Conservation (phyloP, 805 yeast genomes). For the Candida loeiensis region DNA sequence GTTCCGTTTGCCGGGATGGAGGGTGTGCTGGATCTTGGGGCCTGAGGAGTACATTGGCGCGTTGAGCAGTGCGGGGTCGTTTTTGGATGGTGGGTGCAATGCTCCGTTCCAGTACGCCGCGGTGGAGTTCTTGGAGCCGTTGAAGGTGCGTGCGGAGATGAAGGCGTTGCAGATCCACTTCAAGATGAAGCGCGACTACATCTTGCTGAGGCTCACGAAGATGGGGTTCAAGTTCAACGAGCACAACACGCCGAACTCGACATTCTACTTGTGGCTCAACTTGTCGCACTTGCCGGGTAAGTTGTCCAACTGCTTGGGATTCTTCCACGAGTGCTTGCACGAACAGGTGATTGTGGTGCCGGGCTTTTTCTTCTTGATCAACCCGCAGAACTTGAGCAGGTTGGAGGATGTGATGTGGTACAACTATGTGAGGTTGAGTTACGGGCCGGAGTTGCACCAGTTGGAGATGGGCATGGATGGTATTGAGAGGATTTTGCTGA, state of each 20-base stretch:
- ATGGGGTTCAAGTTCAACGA: slow-evolving; percentile 53
- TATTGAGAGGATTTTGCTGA: slow-evolving; percentile 45
- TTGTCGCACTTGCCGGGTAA: slow-evolving; percentile 53
- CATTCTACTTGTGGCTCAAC: slow-evolving; percentile 60
- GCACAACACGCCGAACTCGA: slow-evolving; percentile 49
- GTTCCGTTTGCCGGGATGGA: slow-evolving; percentile 62
- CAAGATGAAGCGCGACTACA: slow-evolving; percentile 54
- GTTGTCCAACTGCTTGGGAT: slow-evolving; percentile 54
- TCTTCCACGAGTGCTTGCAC: slow-evolving; percentile 60
- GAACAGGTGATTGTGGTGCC: slow-evolving; percentile 60
- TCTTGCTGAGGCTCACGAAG: slow-evolving; percentile 42
- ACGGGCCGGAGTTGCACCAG: slow-evolving; percentile 54
- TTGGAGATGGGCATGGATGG: slow-evolving; percentile 59
- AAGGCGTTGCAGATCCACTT: slow-evolving; percentile 56
- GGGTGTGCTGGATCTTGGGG: slow-evolving; percentile 61
- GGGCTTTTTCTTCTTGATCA: slow-evolving; percentile 59
- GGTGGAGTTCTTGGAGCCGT: slow-evolving; percentile 50
- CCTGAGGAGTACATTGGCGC: slow-evolving; percentile 58
- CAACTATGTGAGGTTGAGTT: slow-evolving; percentile 54
- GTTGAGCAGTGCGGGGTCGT: slow-evolving; percentile 56
- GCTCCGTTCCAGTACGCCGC: slow-evolving; percentile 63
- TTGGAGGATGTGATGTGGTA: slow-evolving; percentile 58
- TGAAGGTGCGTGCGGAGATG: slow-evolving; percentile 48
- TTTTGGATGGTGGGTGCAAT: slow-evolving; percentile 58
- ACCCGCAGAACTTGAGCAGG: slow-evolving; percentile 46